Base-by-base conservation (phyloP, 2,329 filamentous ascomycete species). In the Zasmidium cellare region DNA sequence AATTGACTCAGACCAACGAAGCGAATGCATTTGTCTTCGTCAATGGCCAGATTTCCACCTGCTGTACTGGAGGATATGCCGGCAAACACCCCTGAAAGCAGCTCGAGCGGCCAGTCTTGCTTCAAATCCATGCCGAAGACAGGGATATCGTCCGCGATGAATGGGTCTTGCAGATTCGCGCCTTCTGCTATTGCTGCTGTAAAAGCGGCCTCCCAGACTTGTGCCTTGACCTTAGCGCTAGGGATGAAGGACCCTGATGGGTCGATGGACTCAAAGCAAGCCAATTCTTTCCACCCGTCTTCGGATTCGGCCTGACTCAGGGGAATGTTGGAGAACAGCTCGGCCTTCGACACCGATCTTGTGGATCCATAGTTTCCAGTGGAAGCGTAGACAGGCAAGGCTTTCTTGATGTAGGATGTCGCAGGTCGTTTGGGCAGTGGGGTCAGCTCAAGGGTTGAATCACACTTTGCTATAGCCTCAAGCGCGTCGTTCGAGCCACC, bases 231-330 rank as follows among this genome's bases (percentile, higher is more conserved):
- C 19, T 69, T 72, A n/a, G 77, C 75, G 50, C 80, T 80, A 1
- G 83, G 83, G 14, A 76, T 72, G 67, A 77, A 80, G 38, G 75
- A 77, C 57, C 63, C 66, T 35, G 35, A 41, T 53, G 64, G 65
- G 28, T 65, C 55, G 7, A 41, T 53, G n/a, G 60, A 67, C 57
- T 84, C 79, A 69, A 85, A 86, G 25, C 79, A 83, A 64, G 80
- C 78, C 12, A 84, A 63, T 44, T 80, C 75, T 38, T 65, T 68
- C 82, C 82, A 86, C 1, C 71, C 80, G 9, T 61, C 59, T 57
- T 80, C 74, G 61, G 82, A 85, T 65, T 85, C 78, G 5, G 67
- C 75, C 16, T 76, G 65, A 18, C 82, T 84, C 19, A 84, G 69
- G 1, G 83, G 83, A 3, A 84, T 74, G 65, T 84, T 73, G 9